Evolutionary conservation across 345 rosid species (phyloP), one percentile per base, ranked within the genome.

Genomic region (Citrus hindsii): DNA sequence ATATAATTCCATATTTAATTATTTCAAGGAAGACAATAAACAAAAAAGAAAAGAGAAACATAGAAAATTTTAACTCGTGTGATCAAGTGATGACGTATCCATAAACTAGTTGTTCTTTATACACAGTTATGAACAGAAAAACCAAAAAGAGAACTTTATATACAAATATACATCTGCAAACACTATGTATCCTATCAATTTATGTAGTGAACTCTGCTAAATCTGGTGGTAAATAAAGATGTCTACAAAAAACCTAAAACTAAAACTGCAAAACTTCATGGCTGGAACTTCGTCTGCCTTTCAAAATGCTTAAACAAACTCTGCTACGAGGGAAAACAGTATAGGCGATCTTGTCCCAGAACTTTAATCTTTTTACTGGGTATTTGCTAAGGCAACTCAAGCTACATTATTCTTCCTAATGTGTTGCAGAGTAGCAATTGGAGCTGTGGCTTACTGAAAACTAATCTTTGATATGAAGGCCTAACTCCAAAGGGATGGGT

Each of bases 401-500:
- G 63, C 62, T 38, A 12, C 56, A 40, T 32, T 25, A 82, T 32
- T 71, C 71, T 3, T 58, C 48, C 16, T 48, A 7, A 64, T n/a
- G 12, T 19, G 48, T 61, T 37, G 62, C 19, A 3, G 9, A 24
- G 24, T 6, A 3, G 30, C 9, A 27, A 66, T 19, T 56, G 51
- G 51, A 9, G 27, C 13, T 58, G 30, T 14, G 46, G 78, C 70
- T 24, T 21, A 25, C 28, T 4, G 24, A 69, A 78, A 69, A 60
- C 32, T 61, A 59, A n/a, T 4, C 38, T 28, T 80, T 59, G 37
- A 62, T 38, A 38, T n/a, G 30, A 38, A 70, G 14, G 71, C 61
- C 84, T 88, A 87, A 84, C 37, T 86, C 98, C 99, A 92, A 74
- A 95, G 83, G 6, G 83, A 85, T 16, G 94, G 94, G 79, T 91